These are phyloP conservation scores for Isoetes taiwanensis DNA, from an alignment of 75 land plant species.

Conservation along the genomic window DNA sequence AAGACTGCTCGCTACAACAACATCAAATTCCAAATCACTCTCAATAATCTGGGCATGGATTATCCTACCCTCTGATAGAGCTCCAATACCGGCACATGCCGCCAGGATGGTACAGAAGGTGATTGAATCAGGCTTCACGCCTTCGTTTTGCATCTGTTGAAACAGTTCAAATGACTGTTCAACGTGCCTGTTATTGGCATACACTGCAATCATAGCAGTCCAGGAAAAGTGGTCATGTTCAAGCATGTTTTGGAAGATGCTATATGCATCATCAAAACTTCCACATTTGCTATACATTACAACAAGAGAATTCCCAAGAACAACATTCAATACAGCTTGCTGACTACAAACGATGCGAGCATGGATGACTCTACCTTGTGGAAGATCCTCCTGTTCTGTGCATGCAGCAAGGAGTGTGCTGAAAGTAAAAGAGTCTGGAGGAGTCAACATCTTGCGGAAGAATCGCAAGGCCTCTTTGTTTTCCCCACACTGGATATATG, in stretches of 20 bases:
- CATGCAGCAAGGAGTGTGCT: slow-evolving; percentile 18
- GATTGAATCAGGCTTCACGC: slow-evolving; percentile 22
- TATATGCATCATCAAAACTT: slow-evolving; percentile 9
- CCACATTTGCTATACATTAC: slow-evolving; percentile 26
- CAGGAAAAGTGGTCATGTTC: slow-evolving; percentile 17
- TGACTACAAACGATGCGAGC: slow-evolving; percentile 14
- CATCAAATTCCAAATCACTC: slow-evolving; percentile 9
- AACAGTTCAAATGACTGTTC: slow-evolving; percentile 14
- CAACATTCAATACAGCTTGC: slow-evolving; percentile 14
- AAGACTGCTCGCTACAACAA: slow-evolving; percentile 24
- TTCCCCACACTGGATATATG: too few species aligned
- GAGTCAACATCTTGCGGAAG: too few species aligned
- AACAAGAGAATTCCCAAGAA: slow-evolving; percentile 20
- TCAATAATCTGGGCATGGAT: slow-evolving; percentile 12
- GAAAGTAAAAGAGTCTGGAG: slow-evolving; percentile 21
- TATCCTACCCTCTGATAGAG: slow-evolving; percentile 15
- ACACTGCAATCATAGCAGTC: slow-evolving; percentile 34
- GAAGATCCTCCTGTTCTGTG: slow-evolving; percentile 9
- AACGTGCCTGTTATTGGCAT: slow-evolving; percentile 16
- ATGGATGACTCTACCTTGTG: slow-evolving; percentile 20
- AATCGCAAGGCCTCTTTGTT: too few species aligned
- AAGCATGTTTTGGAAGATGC: slow-evolving; percentile 23
- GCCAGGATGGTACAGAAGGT: slow-evolving; percentile 23
- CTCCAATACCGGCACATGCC: slow-evolving; percentile 21
- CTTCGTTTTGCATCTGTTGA: slow-evolving; percentile 12